A percentile compares a stretch with the other conserved stretches of the same genome.
Evolutionary conservation across 345 rosid genomes (phyloP).

Genomic region (Pelargonium nanum): DNA sequence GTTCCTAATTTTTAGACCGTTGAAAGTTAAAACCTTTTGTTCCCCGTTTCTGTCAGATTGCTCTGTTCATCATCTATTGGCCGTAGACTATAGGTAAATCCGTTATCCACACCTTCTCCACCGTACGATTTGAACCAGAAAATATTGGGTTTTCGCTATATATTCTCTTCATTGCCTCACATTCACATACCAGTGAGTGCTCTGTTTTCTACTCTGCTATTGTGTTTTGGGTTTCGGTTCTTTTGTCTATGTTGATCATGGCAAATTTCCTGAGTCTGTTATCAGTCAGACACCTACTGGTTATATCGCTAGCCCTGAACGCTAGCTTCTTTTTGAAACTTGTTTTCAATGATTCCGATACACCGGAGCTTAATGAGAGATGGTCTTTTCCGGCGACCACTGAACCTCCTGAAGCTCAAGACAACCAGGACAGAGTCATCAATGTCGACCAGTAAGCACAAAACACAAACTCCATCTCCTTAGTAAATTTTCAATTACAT

Average conservation of each 20-base stretch:
- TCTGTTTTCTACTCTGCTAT: not conserved
- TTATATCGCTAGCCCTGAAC: not conserved
- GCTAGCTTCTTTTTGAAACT: not conserved
- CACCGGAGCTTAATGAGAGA: not conserved
- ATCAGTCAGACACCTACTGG: not conserved
- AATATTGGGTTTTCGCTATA: not conserved
- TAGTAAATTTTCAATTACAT: not conserved
- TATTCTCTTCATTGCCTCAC: not conserved
- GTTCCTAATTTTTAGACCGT: no score
- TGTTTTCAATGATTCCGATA: not conserved
- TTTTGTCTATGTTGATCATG: not conserved
- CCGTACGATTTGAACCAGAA: not conserved
- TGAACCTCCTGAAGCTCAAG: constrained; percentile 13
- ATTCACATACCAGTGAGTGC: not conserved
- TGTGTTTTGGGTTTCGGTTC: no score
- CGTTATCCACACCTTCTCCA: no score
- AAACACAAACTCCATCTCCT: not conserved
- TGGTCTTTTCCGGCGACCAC: not conserved
- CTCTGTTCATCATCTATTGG: no score
- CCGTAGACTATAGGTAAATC: no score
- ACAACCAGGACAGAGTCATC: constrained; percentile 33
- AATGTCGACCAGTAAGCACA: constrained; percentile 60
- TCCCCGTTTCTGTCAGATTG: no score
- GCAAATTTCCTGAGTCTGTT: not conserved
- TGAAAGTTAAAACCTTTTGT: no score